Evolutionary conservation across 257 asterid genomes (phyloP).

Genomic region (Nicotiana attenuata): DNA sequence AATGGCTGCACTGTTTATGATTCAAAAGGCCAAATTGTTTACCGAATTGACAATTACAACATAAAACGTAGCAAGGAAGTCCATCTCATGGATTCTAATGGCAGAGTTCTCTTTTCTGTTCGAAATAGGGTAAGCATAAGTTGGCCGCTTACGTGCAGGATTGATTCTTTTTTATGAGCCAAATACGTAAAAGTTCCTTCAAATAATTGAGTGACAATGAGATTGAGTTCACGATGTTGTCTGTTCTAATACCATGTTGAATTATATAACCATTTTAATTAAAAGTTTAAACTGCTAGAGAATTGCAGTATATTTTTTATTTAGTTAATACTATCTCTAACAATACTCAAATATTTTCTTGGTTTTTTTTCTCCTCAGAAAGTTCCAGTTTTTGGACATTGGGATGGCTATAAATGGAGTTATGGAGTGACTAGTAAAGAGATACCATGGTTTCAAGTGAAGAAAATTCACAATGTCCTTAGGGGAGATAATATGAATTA

Average conservation of each 20-base stretch:
- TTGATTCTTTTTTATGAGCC: not conserved
- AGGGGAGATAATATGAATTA: conserved; percentile 5
- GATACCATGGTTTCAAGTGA: conserved; percentile 35
- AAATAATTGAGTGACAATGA: too few species aligned
- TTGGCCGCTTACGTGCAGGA: not conserved
- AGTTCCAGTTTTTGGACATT: conserved; percentile 18
- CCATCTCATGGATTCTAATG: conserved; percentile 48
- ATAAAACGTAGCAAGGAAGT: conserved; percentile 35
- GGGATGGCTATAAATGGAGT: conserved; percentile 34
- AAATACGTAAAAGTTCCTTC: too few species aligned
- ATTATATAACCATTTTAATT: not conserved
- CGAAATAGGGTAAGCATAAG: conserved; percentile 37
- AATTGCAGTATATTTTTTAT: not conserved
- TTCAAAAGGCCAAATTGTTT: conserved; percentile 37
- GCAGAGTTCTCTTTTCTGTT: conserved; percentile 47
- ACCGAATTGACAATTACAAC: conserved; percentile 59
- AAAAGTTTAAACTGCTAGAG: not conserved
- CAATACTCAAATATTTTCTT: not conserved
- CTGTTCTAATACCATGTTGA: not conserved
- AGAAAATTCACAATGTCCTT: conserved; percentile 13
- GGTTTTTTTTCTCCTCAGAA: conserved; percentile 13
- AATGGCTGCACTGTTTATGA: conserved; percentile 59
- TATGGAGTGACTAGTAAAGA: conserved; percentile 13
- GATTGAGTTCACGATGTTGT: too few species aligned
- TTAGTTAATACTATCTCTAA: not conserved